These are phyloP conservation scores for Carex pumila DNA, from an alignment of 176 grass and related monocot species.

Conservation along the genomic window DNA sequence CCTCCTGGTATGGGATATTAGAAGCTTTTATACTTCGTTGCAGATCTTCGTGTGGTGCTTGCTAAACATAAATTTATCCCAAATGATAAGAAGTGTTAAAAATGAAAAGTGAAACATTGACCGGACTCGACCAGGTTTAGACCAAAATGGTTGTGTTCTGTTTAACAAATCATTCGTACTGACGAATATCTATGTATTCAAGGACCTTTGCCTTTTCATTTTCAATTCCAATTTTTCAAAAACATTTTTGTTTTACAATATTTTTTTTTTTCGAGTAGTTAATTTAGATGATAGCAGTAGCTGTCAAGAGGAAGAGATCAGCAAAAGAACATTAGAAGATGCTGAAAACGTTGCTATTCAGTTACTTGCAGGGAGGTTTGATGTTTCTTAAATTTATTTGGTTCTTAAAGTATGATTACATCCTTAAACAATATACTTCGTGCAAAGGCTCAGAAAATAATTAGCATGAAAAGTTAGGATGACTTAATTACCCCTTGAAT, in stretches of 20 bases:
- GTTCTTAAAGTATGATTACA: background rate
- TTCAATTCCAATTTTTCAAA: background rate
- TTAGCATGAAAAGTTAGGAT: background rate
- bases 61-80: background rate
- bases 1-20: background rate
- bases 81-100: background rate
- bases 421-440: background rate
- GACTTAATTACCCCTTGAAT: background rate
- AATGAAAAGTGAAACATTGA: no score
- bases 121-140: no score
- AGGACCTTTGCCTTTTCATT: background rate
- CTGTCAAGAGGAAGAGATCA: slow-evolving; percentile 27
- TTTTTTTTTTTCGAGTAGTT: slow-evolving; percentile 7
- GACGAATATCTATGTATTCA: background rate
- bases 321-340: slow-evolving; percentile 31
- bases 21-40: background rate
- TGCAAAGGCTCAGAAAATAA: background rate
- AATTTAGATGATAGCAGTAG: slow-evolving; percentile 10
- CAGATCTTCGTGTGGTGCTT: background rate
- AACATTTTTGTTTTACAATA: background rate
- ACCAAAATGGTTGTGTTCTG: background rate
- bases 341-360: slow-evolving; percentile 57
- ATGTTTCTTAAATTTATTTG: background rate
- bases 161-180: background rate
- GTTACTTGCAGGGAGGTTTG: slow-evolving; percentile 64